Percentiles rank a stretch among this genome's conserved stretches.
phyloP scores from a whole-genome alignment of 1,139 yeast species.

The Blastobotrys ciferrii region DNA sequence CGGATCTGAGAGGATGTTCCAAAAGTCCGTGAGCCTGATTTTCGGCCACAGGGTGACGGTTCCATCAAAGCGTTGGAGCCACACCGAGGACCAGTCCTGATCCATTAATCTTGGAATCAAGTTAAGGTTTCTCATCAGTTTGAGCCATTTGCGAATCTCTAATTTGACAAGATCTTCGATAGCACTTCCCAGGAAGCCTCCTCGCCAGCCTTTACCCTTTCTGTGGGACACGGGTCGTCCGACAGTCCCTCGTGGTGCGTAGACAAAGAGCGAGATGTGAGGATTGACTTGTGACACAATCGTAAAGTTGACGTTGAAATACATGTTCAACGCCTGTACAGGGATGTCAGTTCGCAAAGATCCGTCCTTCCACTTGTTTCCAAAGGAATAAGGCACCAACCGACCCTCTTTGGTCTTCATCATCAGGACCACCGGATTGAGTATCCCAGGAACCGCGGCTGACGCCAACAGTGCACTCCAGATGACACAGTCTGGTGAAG shows the following conservation, averaged over 20 bases:
- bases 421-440: slow-evolving; percentile 79
- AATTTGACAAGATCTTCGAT: slow-evolving; percentile 66
- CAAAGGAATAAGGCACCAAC: slow-evolving; percentile 67
- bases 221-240: slow-evolving; percentile 74
- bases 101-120: slow-evolving; percentile 66
- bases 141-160: slow-evolving; percentile 74
- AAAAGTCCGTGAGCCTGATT: slow-evolving; percentile 56
- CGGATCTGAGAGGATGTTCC: slow-evolving; percentile 69
- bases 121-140: slow-evolving; percentile 62
- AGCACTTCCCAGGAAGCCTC: slow-evolving; percentile 75
- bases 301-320: slow-evolving; percentile 72
- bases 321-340: slow-evolving; percentile 64
- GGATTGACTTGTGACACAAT: slow-evolving; percentile 83
- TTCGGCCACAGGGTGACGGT: slow-evolving; percentile 77
- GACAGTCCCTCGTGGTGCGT: slow-evolving; percentile 77
- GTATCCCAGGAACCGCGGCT: slow-evolving; percentile 81
- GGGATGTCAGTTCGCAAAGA: slow-evolving; percentile 72
- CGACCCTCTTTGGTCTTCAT: slow-evolving; percentile 52
- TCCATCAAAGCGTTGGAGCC: slow-evolving; percentile 73
- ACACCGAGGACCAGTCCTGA: slow-evolving; percentile 79
- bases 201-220: slow-evolving; percentile 59
- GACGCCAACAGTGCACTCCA: slow-evolving; percentile 79
- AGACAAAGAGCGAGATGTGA: slow-evolving; percentile 71
- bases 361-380: slow-evolving; percentile 76
- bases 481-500: slow-evolving; percentile 78